Evolutionary conservation across 2,329 filamentous ascomycete species (phyloP), one percentile per base, ranked within the genome.

Genomic region (Xylariaceae sp.): DNA sequence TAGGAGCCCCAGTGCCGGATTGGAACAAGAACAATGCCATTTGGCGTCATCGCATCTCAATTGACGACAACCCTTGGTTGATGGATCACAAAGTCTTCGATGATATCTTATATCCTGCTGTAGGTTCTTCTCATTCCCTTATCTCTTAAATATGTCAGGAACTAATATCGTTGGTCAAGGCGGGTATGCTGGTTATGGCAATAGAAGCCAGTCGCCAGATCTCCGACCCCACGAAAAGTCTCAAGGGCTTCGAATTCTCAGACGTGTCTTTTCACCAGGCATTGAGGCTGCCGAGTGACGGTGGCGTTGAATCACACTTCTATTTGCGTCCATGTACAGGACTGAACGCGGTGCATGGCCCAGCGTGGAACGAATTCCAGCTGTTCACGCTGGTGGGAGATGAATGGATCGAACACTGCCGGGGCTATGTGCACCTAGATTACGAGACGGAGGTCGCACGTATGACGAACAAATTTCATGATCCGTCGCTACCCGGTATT

Each of bases 141-240:
- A 17, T n/a, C 21, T 40, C 2, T 9, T 21, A 6, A 26, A 3
- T 24, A 4, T 24, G 11, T 2, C 12, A 28, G 45, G 47, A 12
- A 24, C 57, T 60, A 36, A 59, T 33, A 26, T 3, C 11, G 19
- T 2, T 11, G 40, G 19, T 31, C 7, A 14, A 59, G 31, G 66
- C 68, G 7, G 70, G 69, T 5, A 70, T 70, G 58, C 56, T 69
- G 7, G 60, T 62, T 16, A 67, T 70, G 58, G 69, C 66, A 6
- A 64, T 71, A 24, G 69, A 72, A 49, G 70, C 67, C 2, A 62
- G 60, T 19, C 60, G 62, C 12, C 65, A 68, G 47, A 7, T 61
- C 4, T 54, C 60, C n/a, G 51, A 61, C 14, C 33, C 31, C 1
- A 39, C 31, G 11, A 62, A 55, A 21, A 53, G 17, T 5, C 17